Percentiles rank a stretch among this genome's conserved stretches.
Evolutionary conservation across 768 basidiomycete genomes (phyloP).

Genomic region (Mycena venus): DNA sequence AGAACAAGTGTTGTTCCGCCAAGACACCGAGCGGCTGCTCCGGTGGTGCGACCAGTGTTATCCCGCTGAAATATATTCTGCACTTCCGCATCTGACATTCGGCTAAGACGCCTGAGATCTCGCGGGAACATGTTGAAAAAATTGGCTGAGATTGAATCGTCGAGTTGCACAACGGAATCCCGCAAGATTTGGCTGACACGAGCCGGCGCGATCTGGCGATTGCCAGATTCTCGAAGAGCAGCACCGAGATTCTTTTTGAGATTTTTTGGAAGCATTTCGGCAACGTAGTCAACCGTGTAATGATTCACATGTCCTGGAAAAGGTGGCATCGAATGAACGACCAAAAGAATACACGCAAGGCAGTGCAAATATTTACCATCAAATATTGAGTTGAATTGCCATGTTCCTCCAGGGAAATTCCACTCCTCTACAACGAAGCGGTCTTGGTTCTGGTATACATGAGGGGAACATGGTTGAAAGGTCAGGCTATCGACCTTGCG

Average conservation of each 20-base stretch:
- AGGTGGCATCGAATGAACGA: conserved; percentile 38
- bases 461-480: conserved; percentile 51
- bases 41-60: conserved; percentile 7
- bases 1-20: conserved; percentile 69
- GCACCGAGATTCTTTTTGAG: conserved; percentile 50
- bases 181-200: conserved; percentile 54
- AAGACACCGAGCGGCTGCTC: conserved; percentile 51
- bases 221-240: conserved; percentile 33
- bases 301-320: conserved; percentile 61
- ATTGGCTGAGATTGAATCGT: conserved; percentile 57
- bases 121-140: conserved; percentile 60
- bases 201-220: conserved; percentile 48
- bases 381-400: conserved; percentile 51
- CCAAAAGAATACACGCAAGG: not conserved
- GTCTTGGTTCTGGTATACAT: conserved; percentile 48
- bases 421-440: conserved; percentile 49
- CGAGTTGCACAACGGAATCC: conserved; percentile 54
- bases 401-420: conserved; percentile 46
- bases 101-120: conserved; percentile 33
- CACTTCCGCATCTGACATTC: conserved; percentile 25
- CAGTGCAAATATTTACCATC: conserved; percentile 43
- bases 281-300: conserved; percentile 61
- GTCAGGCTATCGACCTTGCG: conserved; percentile 41
- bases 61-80: conserved; percentile 25
- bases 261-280: conserved; percentile 54